phyloP scores from a whole-genome alignment of 2,329 filamentous ascomycete species.

The Pyrenophora seminiperda region DNA sequence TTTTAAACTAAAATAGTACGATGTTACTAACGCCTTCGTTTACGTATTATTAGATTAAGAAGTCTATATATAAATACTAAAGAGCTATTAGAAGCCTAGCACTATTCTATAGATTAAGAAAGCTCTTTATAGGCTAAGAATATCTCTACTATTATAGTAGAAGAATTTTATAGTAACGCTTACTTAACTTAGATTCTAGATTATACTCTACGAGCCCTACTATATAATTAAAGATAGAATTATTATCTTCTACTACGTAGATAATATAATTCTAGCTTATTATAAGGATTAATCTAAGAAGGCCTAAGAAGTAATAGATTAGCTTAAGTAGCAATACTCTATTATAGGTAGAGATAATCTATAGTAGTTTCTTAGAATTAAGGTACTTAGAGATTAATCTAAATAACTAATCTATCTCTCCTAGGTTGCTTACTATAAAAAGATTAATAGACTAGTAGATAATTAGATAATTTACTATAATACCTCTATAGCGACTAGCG shows the following conservation, averaged over 20 bases:
- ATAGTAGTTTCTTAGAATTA: not conserved
- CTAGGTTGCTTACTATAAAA: not conserved
- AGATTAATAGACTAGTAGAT: not conserved
- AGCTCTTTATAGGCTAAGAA: not conserved
- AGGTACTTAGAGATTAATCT: not conserved
- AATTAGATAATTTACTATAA: not conserved
- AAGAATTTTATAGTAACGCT: not conserved
- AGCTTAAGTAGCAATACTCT: not conserved
- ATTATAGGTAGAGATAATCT: not conserved
- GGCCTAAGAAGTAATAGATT: not conserved
- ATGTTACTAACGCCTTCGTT: constrained; percentile 28
- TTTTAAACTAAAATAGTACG: constrained; percentile 23
- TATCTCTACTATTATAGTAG: not conserved
- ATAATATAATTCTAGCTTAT: not conserved
- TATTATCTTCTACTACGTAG: not conserved
- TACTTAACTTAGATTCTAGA: not conserved
- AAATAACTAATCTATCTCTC: not conserved
- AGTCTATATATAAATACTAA: not conserved
- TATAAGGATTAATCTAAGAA: not conserved
- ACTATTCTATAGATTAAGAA: not conserved
- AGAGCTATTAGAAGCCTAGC: not conserved
- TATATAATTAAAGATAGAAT: constrained; percentile 3
- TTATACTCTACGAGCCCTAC: not conserved
- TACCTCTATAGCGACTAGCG: not conserved
- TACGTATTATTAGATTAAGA: constrained; percentile 16